A percentile compares a stretch with the other conserved stretches of the same genome.
Conservation (phyloP, 306 rosid species). For the Neltuma alba region DNA sequence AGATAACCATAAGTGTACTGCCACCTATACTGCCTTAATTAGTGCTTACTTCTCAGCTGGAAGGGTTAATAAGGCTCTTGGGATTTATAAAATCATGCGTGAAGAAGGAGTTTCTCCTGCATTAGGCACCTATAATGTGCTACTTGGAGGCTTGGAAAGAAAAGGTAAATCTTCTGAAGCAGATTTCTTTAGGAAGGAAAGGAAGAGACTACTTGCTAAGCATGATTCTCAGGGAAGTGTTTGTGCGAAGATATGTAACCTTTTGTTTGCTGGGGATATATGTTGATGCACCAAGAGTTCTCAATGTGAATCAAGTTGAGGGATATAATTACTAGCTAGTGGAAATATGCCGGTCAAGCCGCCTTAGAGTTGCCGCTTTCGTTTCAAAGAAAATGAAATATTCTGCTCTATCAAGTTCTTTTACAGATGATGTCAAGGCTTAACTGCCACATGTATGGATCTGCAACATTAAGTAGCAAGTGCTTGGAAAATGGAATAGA, state of each 20-base stretch:
- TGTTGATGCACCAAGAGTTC: slow-evolving; percentile 26
- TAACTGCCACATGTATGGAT: neutral
- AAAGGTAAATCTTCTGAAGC: slow-evolving; percentile 62
- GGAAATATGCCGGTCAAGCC: slow-evolving; percentile 22
- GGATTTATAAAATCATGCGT: slow-evolving; percentile 57
- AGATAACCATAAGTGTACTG: slow-evolving; percentile 63
- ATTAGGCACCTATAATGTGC: slow-evolving; percentile 66
- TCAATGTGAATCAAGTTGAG: slow-evolving; percentile 13
- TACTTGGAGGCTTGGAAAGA: slow-evolving; percentile 61
- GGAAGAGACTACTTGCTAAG: slow-evolving; percentile 49
- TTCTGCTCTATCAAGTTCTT: slow-evolving; percentile 20
- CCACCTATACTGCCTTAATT: slow-evolving; percentile 80
- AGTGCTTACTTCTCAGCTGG: slow-evolving; percentile 65
- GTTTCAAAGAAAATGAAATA: no score
- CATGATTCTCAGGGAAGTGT: slow-evolving; percentile 37
- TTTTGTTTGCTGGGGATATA: slow-evolving; percentile 57
- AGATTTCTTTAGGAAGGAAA: slow-evolving; percentile 59
- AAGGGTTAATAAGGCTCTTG: slow-evolving; percentile 64
- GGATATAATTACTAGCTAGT: neutral
- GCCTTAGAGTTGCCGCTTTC: slow-evolving; percentile 31
- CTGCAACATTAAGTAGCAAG: slow-evolving; percentile 24
- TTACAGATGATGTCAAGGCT: slow-evolving; percentile 16
- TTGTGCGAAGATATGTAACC: slow-evolving; percentile 60
- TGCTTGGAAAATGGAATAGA: slow-evolving; percentile 9
- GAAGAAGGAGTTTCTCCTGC: slow-evolving; percentile 54